Evolutionary conservation across 441 rosid genomes (phyloP).

Genomic region (Brassica balearica): DNA sequence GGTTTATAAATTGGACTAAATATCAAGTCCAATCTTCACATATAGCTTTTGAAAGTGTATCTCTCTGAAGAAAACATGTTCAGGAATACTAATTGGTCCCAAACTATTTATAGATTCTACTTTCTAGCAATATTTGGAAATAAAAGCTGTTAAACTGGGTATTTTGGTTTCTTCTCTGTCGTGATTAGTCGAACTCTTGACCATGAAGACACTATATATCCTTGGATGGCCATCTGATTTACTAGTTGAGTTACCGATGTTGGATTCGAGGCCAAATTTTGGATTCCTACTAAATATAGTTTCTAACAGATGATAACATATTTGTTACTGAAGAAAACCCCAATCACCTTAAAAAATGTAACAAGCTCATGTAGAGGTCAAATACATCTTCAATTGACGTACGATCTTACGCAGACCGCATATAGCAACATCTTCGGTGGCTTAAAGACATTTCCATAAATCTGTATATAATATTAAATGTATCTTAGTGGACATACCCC

Average conservation of each 20-base stretch:
- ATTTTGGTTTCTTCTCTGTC: not conserved
- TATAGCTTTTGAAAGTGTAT: not conserved
- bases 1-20: constrained; percentile 4
- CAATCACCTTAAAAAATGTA: not conserved
- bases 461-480: constrained; percentile 46
- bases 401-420: constrained; percentile 33
- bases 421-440: constrained; percentile 40
- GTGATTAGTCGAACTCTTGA: not conserved
- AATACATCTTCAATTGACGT: constrained; percentile 41
- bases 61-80: not conserved
- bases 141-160: not conserved
- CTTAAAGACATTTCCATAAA: constrained; percentile 31
- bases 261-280: not conserved
- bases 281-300: not conserved
- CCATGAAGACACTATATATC: not conserved
- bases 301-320: not conserved
- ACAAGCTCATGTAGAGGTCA: constrained; percentile 39
- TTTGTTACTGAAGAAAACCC: not conserved
- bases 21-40: not conserved
- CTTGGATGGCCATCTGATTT: not conserved
- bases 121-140: not conserved
- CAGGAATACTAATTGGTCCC: not conserved
- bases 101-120: not conserved
- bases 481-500: constrained; percentile 65
- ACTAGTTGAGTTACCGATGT: not conserved